Percentiles rank a stretch among this genome's conserved stretches.
phyloP scores from a whole-genome alignment of 139 green algal species.

The Pycnococcus provasolii region DNA sequence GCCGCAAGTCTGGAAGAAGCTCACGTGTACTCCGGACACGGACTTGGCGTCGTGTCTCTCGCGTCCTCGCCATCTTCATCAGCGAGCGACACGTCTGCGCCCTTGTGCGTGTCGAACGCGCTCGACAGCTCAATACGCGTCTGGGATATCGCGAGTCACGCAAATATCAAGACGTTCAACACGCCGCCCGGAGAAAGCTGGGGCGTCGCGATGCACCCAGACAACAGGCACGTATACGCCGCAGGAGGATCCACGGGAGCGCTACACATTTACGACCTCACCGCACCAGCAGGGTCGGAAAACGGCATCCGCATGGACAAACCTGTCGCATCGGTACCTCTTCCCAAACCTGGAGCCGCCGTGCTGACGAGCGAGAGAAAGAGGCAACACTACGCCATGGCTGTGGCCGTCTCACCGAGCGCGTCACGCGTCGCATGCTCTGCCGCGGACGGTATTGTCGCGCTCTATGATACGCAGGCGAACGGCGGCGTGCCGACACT shows the following conservation, averaged over 20 bases:
- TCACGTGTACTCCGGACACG: background rate
- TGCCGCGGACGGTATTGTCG: conserved; percentile 17
- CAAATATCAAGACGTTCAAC: background rate
- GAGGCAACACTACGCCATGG: background rate
- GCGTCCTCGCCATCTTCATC: background rate
- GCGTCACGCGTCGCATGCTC: conserved; percentile 11
- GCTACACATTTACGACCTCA: conserved; percentile 1
- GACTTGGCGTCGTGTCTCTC: conserved; percentile 10
- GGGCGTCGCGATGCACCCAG: conserved; percentile 5
- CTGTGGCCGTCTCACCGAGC: background rate
- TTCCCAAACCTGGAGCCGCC: too few relatives aligned
- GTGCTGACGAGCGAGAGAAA: too few relatives aligned
- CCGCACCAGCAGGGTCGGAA: background rate
- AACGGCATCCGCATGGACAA: background rate
- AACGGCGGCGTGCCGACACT: background rate
- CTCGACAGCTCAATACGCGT: conserved; percentile 12
- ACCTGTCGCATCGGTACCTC: background rate
- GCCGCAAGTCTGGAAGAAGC: background rate
- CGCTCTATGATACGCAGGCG: conserved; percentile 1
- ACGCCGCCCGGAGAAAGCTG: background rate
- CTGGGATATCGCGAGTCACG: conserved; percentile 6
- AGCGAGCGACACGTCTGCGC: too few relatives aligned
- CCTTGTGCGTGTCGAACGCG: background rate
- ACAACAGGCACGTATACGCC: background rate
- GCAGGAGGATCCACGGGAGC: conserved; percentile 1